Evolutionary conservation across 371 early-diverging fungal species (phyloP), one percentile per base, ranked within the genome.

Genomic region (Mucor plumbeus): DNA sequence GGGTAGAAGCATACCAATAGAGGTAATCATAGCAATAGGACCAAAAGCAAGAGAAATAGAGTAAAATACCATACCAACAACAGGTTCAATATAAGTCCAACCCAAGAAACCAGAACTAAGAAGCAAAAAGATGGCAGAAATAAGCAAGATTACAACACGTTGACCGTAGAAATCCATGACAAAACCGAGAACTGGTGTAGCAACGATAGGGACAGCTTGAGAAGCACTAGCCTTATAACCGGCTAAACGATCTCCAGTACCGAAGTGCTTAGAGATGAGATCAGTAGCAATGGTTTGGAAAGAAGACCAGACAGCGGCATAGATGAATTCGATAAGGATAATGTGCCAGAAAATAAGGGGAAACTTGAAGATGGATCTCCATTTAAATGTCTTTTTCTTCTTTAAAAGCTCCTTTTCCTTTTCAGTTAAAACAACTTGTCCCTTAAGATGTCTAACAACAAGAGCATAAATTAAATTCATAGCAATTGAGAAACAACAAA

Each of bases 201-300:
- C 79, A 10, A 85, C 77, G 44, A 87, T 85, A 11, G 89, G 89
- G 1, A 87, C 69, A 9, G 73, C 70, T 65, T 84, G 80, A 40
- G 85, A 80, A 9, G 82, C 77, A 69, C 83, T 81, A 7, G 86
- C 78, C 34, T 81, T 80, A 63, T 84, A 88, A 19, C 84, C 86
- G 11, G 87, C 84, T 33, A 86, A 60, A 8, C 66, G 62, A 15
- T 74, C 66, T 7, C 64, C 67, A 6, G 75, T 75, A 48, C 78
- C 76, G 63, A 80, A 85, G 14, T 83, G 83, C 21, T 72, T 67
- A 11, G 69, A 41, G 19, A 85, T 70, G 17, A 81, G 65, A 43
- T 85, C 86, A 58, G 84, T 80, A 34, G 75, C 73, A 47, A 85
- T 83, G 1, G 79, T 76, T 61, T 85, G 79, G 76, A 85, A 85